Percentiles rank a stretch among this genome's conserved stretches.
phyloP scores from a whole-genome alignment of 2,329 filamentous ascomycete genomes.

The Thielaviopsis punctulata region DNA sequence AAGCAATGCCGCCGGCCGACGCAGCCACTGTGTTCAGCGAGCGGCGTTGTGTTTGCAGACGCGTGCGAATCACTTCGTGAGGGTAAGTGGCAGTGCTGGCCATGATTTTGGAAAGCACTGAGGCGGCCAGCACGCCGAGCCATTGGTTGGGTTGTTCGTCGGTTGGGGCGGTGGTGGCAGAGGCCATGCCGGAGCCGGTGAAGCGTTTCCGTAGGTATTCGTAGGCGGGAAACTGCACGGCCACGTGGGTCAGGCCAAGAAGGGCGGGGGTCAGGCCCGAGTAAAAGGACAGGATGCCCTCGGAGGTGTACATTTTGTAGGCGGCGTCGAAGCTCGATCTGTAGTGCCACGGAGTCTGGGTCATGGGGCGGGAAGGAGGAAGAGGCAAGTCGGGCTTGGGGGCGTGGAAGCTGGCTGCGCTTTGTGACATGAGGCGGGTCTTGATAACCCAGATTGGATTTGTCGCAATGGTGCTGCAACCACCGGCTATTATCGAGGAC shows the following conservation, averaged over 20 bases:
- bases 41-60: conserved; percentile 82
- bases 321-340: conserved; percentile 77
- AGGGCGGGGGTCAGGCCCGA: conserved; percentile 85
- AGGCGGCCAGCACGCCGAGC: conserved; percentile 70
- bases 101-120: conserved; percentile 83
- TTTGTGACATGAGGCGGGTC: conserved; percentile 92
- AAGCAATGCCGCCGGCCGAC: conserved; percentile 21
- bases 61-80: conserved; percentile 86
- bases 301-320: conserved; percentile 83
- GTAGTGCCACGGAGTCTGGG: conserved; percentile 77
- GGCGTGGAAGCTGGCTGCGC: conserved; percentile 25
- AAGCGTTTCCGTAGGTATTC: conserved; percentile 84
- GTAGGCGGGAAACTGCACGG: conserved; percentile 92
- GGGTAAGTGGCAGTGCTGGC: conserved; percentile 93
- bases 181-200: conserved; percentile 77
- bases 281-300: conserved; percentile 84
- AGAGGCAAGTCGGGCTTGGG: conserved; percentile 19
- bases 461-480: conserved; percentile 81
- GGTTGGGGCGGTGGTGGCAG: conserved; percentile 33
- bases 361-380: conserved; percentile 34
- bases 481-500: conserved; percentile 80
- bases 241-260: conserved; percentile 82
- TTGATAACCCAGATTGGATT: conserved; percentile 99
- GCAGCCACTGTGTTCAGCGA: conserved; percentile 34
- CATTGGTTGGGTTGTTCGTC: conserved; percentile 35